Conservation (phyloP, 179 eudicot species). For the Vitellaria paradoxa region DNA sequence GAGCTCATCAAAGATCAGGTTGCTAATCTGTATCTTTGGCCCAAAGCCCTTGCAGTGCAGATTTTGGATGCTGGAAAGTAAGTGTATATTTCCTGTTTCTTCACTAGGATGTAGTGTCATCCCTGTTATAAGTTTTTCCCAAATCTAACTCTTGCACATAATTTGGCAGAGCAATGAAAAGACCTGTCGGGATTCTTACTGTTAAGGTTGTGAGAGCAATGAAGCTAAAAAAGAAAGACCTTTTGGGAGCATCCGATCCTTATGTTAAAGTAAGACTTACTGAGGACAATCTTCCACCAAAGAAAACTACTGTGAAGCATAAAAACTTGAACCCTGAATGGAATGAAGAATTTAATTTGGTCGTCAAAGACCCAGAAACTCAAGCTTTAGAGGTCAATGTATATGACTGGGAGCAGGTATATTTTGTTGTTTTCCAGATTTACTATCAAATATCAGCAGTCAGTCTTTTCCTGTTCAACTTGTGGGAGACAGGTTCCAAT, state of each 20-base stretch:
- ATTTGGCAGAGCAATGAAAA: conserved; percentile 72
- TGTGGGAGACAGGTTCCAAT: not conserved
- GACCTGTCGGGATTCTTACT: conserved; percentile 73
- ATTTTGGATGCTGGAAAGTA: conserved; percentile 88
- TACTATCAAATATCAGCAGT: not conserved
- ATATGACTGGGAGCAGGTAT: conserved; percentile 96
- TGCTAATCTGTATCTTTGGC: conserved; percentile 97
- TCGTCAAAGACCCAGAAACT: conserved; percentile 72
- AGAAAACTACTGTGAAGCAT: conserved; percentile 81
- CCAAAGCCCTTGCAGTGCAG: conserved; percentile 73
- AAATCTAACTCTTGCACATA: not conserved
- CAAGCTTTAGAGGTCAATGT: conserved; percentile 55
- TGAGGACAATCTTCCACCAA: conserved; percentile 70
- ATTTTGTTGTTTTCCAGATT: not conserved
- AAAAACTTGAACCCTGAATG: conserved; percentile 93
- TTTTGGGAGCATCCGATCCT: conserved; percentile 81
- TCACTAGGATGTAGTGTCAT: not conserved
- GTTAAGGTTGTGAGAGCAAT: conserved; percentile 72
- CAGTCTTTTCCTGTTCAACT: conserved; percentile 3
- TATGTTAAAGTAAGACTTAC: conserved; percentile 73
- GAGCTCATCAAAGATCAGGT: conserved; percentile 86
- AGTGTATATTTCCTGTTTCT: conserved; percentile 8
- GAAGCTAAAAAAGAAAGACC: conserved; percentile 85
- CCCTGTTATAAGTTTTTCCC: not conserved
- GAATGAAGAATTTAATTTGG: conserved; percentile 83